Evolutionary conservation across 1,284 basidiomycete genomes (phyloP), one percentile per base, ranked within the genome.

Genomic region (Porogramme epimiltina): DNA sequence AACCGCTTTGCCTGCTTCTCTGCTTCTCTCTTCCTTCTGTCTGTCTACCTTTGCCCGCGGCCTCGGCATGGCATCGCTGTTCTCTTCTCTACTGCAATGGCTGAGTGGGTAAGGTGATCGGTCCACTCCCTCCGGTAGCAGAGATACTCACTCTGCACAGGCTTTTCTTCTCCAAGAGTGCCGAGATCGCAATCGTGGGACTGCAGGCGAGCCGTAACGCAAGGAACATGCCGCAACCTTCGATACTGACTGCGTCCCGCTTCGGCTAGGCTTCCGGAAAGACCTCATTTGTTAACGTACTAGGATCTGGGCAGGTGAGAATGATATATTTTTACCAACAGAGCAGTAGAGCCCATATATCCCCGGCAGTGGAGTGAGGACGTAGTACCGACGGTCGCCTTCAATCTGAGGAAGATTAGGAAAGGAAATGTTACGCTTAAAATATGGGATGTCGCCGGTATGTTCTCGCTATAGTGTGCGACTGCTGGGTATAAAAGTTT

Each of bases 171-270:
- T 84, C 91, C 34, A 96, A 93, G 64, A 79, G 89, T 37, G 87
- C 95, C 42, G 96, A 98, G 70, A 89, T 98, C 61, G 92, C 93
- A 11, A 86, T 98, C 24, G 91, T 98, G 40, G 96, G 96, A 33
- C 74, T 98, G 26, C 95, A 98, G 78, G 92, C 90, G 51, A 44
- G 70, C 60, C 22, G 26, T 16, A 51, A 19, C 25, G 39, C 18
- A 26, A 13, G 28, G 28, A 25, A 20, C 9, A 37, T 18, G 23
- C 15, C n/a, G 8, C 11, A n/a, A 1, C 13, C 38, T 33, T 6
- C n/a, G 26, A 4, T 16, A 19, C 41, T 16, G n/a, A 37, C 23
- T 25, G 15, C 13, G 47, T 15, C 58, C 60, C n/a, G n/a, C n/a
- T 38, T 60, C 2, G 52, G 51, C 3, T 55, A 95, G 89, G 91